Evolutionary conservation across 2,329 filamentous ascomycete species (phyloP).

Genomic region (Graphilbum fragrans): DNA sequence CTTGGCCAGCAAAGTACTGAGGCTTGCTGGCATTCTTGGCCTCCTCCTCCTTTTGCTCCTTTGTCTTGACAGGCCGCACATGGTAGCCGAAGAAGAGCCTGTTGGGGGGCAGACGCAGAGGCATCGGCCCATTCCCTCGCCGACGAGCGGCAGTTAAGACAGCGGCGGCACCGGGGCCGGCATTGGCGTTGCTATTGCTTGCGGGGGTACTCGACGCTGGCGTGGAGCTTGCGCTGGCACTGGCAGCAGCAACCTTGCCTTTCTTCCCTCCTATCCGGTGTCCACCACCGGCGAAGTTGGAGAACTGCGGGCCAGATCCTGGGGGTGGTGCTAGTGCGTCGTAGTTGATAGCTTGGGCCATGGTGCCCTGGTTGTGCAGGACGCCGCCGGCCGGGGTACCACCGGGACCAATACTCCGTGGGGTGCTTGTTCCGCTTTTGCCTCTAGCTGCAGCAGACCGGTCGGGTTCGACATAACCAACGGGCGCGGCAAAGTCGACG

Average conservation of each 20-base stretch:
- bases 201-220: background rate
- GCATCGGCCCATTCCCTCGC: conserved; percentile 68
- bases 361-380: conserved; percentile 75
- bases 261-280: conserved; percentile 79
- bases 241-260: conserved; percentile 42
- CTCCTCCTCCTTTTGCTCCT: conserved; percentile 57
- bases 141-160: conserved; percentile 22
- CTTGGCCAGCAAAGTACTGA: conserved; percentile 66
- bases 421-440: conserved; percentile 73
- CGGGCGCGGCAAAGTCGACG: conserved; percentile 87
- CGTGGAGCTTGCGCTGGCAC: conserved; percentile 23
- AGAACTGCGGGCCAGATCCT: conserved; percentile 45
- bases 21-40: conserved; percentile 53
- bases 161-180: conserved; percentile 42
- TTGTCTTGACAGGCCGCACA: conserved; percentile 75
- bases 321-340: conserved; percentile 62
- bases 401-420: conserved; percentile 55
- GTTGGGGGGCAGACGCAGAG: conserved; percentile 70
- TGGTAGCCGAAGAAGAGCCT: conserved; percentile 97
- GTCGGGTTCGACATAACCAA: conserved; percentile 87
- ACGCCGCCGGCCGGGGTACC: conserved; percentile 59
- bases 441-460: conserved; percentile 25
- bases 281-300: conserved; percentile 69
- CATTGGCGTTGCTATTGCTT: background rate
- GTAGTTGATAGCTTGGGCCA: conserved; percentile 98